Evolutionary conservation across 176 grass and related monocot genomes (phyloP).

Genomic region (Oryza officinalis): DNA sequence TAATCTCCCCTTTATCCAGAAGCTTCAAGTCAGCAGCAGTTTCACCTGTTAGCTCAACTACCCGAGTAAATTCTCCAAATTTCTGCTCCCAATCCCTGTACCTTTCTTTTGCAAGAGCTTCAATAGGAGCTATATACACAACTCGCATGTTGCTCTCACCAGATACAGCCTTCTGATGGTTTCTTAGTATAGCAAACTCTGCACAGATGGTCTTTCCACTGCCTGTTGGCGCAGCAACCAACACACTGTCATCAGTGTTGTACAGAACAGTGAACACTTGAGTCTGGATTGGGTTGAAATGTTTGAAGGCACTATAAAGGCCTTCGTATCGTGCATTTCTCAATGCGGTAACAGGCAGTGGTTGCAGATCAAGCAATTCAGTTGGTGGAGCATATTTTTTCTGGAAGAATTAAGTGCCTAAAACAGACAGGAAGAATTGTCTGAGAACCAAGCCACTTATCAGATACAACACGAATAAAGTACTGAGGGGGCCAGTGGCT

Average conservation of each 20-base stretch:
- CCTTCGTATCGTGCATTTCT: constrained; percentile 79
- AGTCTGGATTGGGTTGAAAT: constrained; percentile 98
- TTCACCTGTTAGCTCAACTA: constrained; percentile 94
- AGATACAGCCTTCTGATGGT: constrained; percentile 68
- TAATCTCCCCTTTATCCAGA: constrained; percentile 93
- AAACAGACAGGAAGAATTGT: constrained; percentile 96
- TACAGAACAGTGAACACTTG: constrained; percentile 95
- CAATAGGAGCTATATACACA: constrained; percentile 93
- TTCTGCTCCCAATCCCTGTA: constrained; percentile 86
- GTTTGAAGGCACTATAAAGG: constrained; percentile 85
- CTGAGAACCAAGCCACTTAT: constrained; percentile 94
- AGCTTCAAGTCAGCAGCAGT: constrained; percentile 85
- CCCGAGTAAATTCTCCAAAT: constrained; percentile 72
- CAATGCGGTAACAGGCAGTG: constrained; percentile 81
- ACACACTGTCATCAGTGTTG: constrained; percentile 85
- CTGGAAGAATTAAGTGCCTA: constrained; percentile 92
- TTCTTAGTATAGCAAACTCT: constrained; percentile 89
- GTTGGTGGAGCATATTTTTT: constrained; percentile 96
- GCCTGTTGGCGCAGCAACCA: constrained; percentile 88
- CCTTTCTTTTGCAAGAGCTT: constrained; percentile 90
- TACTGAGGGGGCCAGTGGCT: constrained; percentile 96
- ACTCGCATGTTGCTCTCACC: constrained; percentile 71
- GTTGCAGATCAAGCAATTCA: constrained; percentile 96
- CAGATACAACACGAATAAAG: constrained; percentile 92
- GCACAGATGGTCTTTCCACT: constrained; percentile 98